Conservation (phyloP, 192 early-diverging fungal genomes). For the Backusella luteola region DNA sequence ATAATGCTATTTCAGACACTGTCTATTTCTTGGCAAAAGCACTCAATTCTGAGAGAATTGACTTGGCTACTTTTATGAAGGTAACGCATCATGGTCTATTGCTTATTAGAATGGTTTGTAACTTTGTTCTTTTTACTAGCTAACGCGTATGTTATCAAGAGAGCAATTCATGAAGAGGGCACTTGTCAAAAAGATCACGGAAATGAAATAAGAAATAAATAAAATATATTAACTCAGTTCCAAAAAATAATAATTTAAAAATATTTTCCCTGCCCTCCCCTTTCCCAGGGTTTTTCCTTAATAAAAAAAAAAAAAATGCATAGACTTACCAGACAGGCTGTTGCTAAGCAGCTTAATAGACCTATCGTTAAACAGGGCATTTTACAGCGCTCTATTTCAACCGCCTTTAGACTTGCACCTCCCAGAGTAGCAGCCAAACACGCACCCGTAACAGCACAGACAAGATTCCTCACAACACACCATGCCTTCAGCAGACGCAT, state of each 20-base stretch:
- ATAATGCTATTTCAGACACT: constrained; percentile 86
- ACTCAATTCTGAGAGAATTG: constrained; percentile 71
- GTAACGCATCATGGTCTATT: constrained; percentile 31
- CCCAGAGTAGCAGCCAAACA: not conserved
- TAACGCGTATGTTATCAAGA: constrained; percentile 74
- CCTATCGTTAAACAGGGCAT: not conserved
- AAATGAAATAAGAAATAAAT: constrained; percentile 17
- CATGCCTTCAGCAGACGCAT: not conserved
- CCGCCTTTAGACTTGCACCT: not conserved
- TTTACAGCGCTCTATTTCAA: constrained; percentile 5
- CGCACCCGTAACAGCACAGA: not conserved
- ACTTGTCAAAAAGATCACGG: constrained; percentile 66
- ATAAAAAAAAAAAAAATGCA: not conserved
- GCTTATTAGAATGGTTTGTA: not conserved
- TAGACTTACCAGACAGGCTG: not conserved
- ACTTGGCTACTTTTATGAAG: constrained; percentile 78
- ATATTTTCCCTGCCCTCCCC: not conserved
- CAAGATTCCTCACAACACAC: not conserved
- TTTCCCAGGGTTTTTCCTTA: not conserved
- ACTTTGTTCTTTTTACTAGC: constrained; percentile 36
- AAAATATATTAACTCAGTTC: not conserved
- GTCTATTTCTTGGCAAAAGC: constrained; percentile 82
- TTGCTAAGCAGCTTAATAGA: not conserved
- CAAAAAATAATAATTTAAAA: not conserved
- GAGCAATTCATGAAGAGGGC: constrained; percentile 92